Conservation (phyloP, 805 yeast species). For the Lachancea dasiensis region DNA sequence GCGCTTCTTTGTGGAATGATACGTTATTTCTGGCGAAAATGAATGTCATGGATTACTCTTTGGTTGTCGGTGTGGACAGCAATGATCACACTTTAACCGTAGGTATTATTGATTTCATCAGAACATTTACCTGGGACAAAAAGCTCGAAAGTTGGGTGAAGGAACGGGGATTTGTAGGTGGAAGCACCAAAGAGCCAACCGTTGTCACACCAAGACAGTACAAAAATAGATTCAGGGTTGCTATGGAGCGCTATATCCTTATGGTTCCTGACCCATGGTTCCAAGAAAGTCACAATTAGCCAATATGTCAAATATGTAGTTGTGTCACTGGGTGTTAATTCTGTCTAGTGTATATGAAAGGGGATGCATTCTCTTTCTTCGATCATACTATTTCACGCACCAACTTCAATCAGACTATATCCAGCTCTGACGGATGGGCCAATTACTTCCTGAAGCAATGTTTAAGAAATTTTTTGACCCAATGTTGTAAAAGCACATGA, state of each 20-base stretch:
- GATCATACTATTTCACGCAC: too few species aligned
- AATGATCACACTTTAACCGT: conserved; percentile 68
- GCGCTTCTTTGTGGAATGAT: conserved; percentile 93
- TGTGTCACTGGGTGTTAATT: too few species aligned
- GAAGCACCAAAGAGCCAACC: conserved; percentile 88
- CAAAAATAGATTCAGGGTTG: conserved; percentile 88
- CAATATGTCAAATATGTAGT: not conserved
- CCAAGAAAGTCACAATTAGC: conserved; percentile 26
- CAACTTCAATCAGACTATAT: too few species aligned
- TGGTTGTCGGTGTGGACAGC: conserved; percentile 85
- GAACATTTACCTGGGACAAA: conserved; percentile 98
- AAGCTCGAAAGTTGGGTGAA: conserved; percentile 98
- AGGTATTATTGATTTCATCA: conserved; percentile 88
- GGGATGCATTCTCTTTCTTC: too few species aligned
- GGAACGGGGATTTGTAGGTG: conserved; percentile 84
- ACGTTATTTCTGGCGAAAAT: conserved; percentile 88
- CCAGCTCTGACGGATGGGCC: too few species aligned
- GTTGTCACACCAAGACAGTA: conserved; percentile 96
- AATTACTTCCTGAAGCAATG: too few species aligned
- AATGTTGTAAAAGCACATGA: too few species aligned
- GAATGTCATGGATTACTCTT: conserved; percentile 98
- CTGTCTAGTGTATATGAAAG: too few species aligned
- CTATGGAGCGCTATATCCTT: conserved; percentile 91
- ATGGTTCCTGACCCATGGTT: conserved; percentile 81
- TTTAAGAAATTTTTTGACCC: too few species aligned